These are phyloP conservation scores for Trichoderma koningiopsis DNA, from an alignment of 2,329 filamentous ascomycete species.

Conservation along the genomic window DNA sequence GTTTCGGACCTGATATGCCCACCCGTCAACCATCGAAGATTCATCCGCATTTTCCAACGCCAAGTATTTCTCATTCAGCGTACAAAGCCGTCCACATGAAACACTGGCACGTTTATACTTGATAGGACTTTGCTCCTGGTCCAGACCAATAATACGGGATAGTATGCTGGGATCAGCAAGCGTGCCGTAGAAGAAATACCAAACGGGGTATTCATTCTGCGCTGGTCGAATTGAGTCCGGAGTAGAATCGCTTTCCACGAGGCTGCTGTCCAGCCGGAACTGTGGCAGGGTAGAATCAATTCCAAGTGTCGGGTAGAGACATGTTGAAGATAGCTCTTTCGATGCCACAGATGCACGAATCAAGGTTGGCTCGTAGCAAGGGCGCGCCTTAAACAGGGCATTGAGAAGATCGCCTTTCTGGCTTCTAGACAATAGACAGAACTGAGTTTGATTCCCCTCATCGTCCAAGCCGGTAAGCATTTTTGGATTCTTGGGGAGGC, in stretches of 20 bases:
- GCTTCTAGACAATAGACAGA: not conserved
- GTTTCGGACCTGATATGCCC: not conserved
- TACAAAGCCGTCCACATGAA: not conserved
- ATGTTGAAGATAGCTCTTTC: not conserved
- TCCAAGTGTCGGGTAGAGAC: conserved; percentile 1
- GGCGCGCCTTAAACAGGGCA: not conserved
- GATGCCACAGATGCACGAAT: not conserved
- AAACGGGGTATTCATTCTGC: not conserved
- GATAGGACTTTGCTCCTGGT: not conserved
- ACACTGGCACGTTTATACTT: not conserved
- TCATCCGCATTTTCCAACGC: not conserved
- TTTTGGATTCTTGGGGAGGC: not conserved
- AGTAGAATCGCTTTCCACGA: too few species aligned
- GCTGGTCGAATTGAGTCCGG: not conserved
- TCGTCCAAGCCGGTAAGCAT: not conserved
- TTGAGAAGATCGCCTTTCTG: not conserved
- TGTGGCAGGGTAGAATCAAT: not conserved
- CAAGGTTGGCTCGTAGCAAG: not conserved
- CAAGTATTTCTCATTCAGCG: not conserved
- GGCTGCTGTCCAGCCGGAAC: not conserved
- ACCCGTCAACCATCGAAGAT: not conserved
- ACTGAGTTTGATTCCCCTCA: not conserved
- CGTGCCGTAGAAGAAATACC: not conserved
- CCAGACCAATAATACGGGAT: not conserved
- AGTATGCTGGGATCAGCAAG: not conserved